Evolutionary conservation across 495 filamentous ascomycete species (phyloP).

Genomic region (Cercophora newfieldiana): DNA sequence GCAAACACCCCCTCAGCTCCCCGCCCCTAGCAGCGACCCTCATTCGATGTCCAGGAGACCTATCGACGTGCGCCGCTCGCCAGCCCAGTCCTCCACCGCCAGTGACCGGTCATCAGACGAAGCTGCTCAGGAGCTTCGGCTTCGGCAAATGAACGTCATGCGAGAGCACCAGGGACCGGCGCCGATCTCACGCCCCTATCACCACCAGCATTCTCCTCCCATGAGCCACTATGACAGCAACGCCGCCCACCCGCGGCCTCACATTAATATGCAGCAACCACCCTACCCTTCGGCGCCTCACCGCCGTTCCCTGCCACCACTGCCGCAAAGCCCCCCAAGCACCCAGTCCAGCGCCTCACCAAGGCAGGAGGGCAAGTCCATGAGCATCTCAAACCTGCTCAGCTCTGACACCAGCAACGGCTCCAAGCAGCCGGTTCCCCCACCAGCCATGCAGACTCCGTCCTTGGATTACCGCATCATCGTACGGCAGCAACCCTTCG

Average conservation of each 20-base stretch:
- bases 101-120: conserved; percentile 41
- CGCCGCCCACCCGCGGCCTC: conserved; percentile 17
- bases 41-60: conserved; percentile 34
- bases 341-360: conserved; percentile 32
- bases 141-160: conserved; percentile 28
- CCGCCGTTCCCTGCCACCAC: conserved; percentile 16
- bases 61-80: conserved; percentile 38
- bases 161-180: conserved; percentile 25
- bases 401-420: conserved; percentile 35
- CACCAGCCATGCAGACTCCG: neutral
- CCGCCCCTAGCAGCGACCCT: conserved; percentile 36
- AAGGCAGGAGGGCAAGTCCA: conserved; percentile 39
- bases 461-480: conserved; percentile 50
- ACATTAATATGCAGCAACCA: conserved; percentile 10
- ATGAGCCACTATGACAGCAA: conserved; percentile 24
- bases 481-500: conserved; percentile 87
- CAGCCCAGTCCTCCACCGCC: conserved; percentile 36
- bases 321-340: conserved; percentile 29
- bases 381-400: conserved; percentile 49
- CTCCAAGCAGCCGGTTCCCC: conserved; percentile 29
- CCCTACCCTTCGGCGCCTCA: conserved; percentile 18
- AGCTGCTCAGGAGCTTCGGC: conserved; percentile 30
- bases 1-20: conserved; percentile 38
- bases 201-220: conserved; percentile 27
- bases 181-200: conserved; percentile 26